Percentiles rank a stretch among this genome's conserved stretches.
Evolutionary conservation across 176 grass and related monocot genomes (phyloP).

Genomic region (Aechmea fasciata): DNA sequence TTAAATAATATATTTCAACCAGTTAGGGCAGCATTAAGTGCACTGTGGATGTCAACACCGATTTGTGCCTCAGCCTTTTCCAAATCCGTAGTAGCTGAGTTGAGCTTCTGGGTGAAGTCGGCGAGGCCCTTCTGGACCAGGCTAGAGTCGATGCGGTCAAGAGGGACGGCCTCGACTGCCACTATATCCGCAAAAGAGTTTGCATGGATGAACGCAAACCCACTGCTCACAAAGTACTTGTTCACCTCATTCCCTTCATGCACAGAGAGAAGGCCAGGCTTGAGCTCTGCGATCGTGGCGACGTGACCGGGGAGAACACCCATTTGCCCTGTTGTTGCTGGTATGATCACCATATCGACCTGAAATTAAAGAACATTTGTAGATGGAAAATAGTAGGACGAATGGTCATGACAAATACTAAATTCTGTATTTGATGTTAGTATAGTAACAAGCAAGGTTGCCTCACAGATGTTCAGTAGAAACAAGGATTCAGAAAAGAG

Average conservation of each 20-base stretch:
- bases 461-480: no score
- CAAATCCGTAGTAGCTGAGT: constrained; percentile 67
- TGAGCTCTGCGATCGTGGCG: constrained; percentile 82
- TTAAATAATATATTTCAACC: neutral
- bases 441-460: no score
- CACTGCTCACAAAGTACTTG: constrained; percentile 99
- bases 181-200: constrained; percentile 95
- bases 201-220: constrained; percentile 94
- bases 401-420: neutral
- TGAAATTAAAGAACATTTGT: constrained; percentile 21
- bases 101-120: constrained; percentile 88
- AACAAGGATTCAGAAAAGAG: no score
- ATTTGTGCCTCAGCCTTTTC: constrained; percentile 99
- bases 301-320: constrained; percentile 97
- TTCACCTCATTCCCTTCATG: constrained; percentile 75
- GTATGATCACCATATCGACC: constrained; percentile 98
- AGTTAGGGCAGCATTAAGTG: constrained; percentile 64
- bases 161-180: constrained; percentile 78
- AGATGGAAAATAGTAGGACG: neutral
- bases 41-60: constrained; percentile 93
- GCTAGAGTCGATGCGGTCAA: constrained; percentile 61
- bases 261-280: constrained; percentile 88
- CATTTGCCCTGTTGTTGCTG: constrained; percentile 93
- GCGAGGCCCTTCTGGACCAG: constrained; percentile 83
- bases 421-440: neutral